phyloP scores from a whole-genome alignment of 1,139 yeast species.

The Saccharomyces hybrid region DNA sequence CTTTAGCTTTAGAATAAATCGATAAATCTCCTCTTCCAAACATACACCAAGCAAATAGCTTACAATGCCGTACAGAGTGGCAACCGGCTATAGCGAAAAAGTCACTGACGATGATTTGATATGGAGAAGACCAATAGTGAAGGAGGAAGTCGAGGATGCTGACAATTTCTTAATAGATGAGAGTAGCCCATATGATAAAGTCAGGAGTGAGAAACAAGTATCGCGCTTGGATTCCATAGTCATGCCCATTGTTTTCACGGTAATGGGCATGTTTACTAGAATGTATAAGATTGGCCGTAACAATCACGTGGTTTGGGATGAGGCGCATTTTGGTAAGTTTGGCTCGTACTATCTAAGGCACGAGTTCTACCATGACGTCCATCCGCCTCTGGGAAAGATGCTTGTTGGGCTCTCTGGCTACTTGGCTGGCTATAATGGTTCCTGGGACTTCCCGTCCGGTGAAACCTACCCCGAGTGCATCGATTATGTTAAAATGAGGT shows the following conservation, averaged over 20 bases:
- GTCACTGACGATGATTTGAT: neutral
- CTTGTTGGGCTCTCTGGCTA: conserved; percentile 94
- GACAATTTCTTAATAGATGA: neutral
- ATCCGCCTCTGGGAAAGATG: conserved; percentile 98
- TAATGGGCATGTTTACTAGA: conserved; percentile 62
- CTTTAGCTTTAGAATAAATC: too few species aligned
- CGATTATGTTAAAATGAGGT: conserved; percentile 85
- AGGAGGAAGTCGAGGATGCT: neutral
- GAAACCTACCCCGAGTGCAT: conserved; percentile 75
- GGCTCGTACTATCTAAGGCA: conserved; percentile 90
- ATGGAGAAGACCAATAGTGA: neutral
- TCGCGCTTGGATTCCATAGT: conserved; percentile 35
- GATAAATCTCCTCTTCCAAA: neutral
- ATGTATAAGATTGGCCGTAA: conserved; percentile 67
- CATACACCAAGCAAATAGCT: neutral
- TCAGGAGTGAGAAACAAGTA: neutral
- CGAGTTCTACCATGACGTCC: conserved; percentile 95
- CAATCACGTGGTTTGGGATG: conserved; percentile 86
- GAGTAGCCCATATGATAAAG: neutral
- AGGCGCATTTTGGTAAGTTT: conserved; percentile 93
- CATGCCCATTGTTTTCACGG: conserved; percentile 56
- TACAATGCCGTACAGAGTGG: neutral
- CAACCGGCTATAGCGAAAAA: neutral
- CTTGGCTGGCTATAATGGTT: conserved; percentile 90
- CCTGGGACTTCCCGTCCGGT: conserved; percentile 93